phyloP scores from a whole-genome alignment of 768 basidiomycete species.

The Lactarius akahatsu region DNA sequence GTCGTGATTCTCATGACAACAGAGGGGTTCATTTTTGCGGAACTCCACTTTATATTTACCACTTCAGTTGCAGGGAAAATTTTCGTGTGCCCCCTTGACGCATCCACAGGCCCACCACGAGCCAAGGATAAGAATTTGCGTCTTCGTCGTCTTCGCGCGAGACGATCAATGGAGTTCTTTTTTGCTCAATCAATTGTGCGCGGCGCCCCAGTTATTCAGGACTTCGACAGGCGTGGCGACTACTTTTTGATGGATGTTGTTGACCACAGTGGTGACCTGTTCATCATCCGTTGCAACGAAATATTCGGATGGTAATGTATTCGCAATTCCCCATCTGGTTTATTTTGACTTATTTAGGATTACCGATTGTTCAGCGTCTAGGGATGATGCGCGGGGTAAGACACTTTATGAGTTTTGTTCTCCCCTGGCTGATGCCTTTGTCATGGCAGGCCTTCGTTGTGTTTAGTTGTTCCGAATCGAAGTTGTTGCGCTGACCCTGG shows the following conservation, averaged over 20 bases:
- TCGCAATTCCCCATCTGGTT: no score
- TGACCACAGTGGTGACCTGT: slow-evolving; percentile 25
- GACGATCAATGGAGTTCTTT: no score
- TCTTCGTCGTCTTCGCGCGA: slow-evolving; percentile 27
- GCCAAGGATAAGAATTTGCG: slow-evolving; percentile 31
- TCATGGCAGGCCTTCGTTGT: no score
- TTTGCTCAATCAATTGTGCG: slow-evolving; percentile 34
- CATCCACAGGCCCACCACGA: slow-evolving; percentile 15
- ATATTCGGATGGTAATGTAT: no score
- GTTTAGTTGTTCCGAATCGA: no score
- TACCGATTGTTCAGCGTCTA: no score
- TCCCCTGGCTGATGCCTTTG: no score
- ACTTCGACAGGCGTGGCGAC: slow-evolving; percentile 27
- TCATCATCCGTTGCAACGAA: no score
- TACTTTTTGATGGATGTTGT: slow-evolving; percentile 35
- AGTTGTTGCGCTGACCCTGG: no score
- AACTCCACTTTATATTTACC: slow-evolving; percentile 32
- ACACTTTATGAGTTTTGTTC: no score
- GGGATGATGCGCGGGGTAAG: no score
- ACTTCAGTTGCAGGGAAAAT: slow-evolving; percentile 20
- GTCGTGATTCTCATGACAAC: slow-evolving; percentile 33
- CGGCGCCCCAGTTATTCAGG: slow-evolving; percentile 34
- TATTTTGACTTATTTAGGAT: no score
- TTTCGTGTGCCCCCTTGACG: neutral
- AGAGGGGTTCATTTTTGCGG: slow-evolving; percentile 29